These are phyloP conservation scores for Ophiostoma montium DNA, from an alignment of 2,329 filamentous ascomycete species.

Conservation along the genomic window DNA sequence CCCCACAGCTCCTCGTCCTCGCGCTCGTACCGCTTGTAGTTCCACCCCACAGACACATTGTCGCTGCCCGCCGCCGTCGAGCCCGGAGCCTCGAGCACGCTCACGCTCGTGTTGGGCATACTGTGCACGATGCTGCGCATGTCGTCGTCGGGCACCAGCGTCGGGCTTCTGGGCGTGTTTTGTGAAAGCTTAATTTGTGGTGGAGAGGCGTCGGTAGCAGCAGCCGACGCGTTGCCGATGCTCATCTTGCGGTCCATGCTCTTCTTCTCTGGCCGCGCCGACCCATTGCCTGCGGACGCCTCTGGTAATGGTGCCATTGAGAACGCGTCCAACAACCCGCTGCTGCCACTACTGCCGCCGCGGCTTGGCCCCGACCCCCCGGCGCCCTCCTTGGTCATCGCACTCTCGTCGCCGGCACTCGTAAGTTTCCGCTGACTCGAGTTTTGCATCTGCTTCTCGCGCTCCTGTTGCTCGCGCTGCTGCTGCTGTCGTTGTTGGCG, in stretches of 20 bases:
- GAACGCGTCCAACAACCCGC: not conserved
- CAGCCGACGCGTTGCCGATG: not conserved
- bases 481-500: not conserved
- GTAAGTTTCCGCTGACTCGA: conserved; percentile 46
- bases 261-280: not conserved
- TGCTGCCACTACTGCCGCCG: not conserved
- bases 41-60: conserved; percentile 47
- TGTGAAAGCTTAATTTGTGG: not conserved
- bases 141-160: conserved; percentile 19
- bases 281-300: not conserved
- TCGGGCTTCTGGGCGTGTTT: conserved; percentile 22
- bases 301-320: not conserved
- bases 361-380: conserved; percentile 14
- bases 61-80: conserved; percentile 21
- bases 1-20: conserved; percentile 86
- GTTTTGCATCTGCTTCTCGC: conserved; percentile 26
- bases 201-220: not conserved
- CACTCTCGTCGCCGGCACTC: conserved; percentile 42
- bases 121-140: not conserved
- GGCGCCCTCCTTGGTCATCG: conserved; percentile 21
- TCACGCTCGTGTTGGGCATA: conserved; percentile 30
- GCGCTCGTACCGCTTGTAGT: conserved; percentile 64
- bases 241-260: not conserved
- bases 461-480: not conserved
- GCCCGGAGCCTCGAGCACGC: conserved; percentile 18